Evolutionary conservation across 1,284 basidiomycete genomes (phyloP), one percentile per base, ranked within the genome.

Genomic region (Sanghuangporus baumii): DNA sequence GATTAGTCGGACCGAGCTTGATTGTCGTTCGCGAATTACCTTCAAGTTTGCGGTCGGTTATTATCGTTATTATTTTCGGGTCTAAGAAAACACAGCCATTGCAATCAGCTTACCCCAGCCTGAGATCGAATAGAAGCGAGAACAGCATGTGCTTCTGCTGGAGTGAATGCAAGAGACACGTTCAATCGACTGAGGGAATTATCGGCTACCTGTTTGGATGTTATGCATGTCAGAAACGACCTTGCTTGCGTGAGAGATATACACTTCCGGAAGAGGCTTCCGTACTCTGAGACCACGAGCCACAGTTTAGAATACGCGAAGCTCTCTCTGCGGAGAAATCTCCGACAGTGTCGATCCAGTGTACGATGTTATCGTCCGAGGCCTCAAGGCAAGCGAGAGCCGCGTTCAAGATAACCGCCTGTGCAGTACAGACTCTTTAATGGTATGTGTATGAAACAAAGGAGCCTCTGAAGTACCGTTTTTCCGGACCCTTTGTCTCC

Each of bases 341-440:
- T 2, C 88, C 87, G 0, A 77, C 79, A 8, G 85, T 86, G 68
- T 92, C 89, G 50, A 92, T 79, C 89, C 89, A 92, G 7, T 84
- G 70, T 0, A 78, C 81, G 55, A 70, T 75, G 3, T 77, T 72
- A 18, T 77, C 68, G 20, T 66, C 61, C 63, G 77, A 60, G 7
- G 68, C 65, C 0, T 74, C 69, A 1, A 91, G 78, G 68, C 84
- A 77, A 18, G 77, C 77, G 20, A 89, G 71, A 38, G 81, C 76
- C 5, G 86, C 71, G 62, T 89, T 84, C 26, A 86, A 71, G 1
- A 81, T 82, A 9, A 91, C 73, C 16, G 76, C 74, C 88, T 89
- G 62, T 18, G 2, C 34, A 43, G 40, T 4, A 26, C 46, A 34
- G 46, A 23, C n/a, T 23, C 3, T n/a, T 37, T 37, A 34, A 18